phyloP scores from a whole-genome alignment of 1,284 basidiomycete species.

The Cronartium ribicola region DNA sequence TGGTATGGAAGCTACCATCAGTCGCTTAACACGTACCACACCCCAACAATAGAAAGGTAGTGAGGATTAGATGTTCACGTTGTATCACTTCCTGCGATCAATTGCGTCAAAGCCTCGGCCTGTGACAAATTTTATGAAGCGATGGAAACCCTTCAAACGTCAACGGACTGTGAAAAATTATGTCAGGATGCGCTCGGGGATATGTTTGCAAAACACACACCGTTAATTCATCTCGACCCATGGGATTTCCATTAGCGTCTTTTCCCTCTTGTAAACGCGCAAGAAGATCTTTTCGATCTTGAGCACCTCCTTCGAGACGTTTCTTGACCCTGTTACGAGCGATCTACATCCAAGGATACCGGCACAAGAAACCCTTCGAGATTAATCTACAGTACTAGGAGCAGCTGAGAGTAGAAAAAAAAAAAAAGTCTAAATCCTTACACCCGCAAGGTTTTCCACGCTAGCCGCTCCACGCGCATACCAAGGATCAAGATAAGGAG shows the following conservation, averaged over 20 bases:
- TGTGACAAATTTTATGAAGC: neutral
- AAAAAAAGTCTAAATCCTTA: conserved; percentile 41
- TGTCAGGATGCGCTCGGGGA: neutral
- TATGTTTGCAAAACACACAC: conserved; percentile 60
- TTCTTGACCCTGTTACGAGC: conserved; percentile 75
- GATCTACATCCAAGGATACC: conserved; percentile 52
- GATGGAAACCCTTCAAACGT: too few species aligned
- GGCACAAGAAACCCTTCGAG: neutral
- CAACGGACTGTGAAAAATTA: neutral
- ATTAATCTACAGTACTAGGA: neutral
- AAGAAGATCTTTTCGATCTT: conserved; percentile 67
- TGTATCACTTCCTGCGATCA: conserved; percentile 40
- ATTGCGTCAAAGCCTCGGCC: conserved; percentile 27
- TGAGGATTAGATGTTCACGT: conserved; percentile 71
- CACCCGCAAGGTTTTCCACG: conserved; percentile 68
- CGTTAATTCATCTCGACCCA: conserved; percentile 74
- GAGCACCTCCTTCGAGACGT: conserved; percentile 62
- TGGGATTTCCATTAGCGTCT: conserved; percentile 71
- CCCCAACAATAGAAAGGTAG: conserved; percentile 54
- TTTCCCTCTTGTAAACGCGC: conserved; percentile 70
- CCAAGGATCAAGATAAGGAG: conserved; percentile 60
- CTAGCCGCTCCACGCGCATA: conserved; percentile 66
- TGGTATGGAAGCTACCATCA: neutral
- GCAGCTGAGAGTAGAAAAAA: neutral
- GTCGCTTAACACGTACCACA: neutral